Evolutionary conservation across 257 asterid genomes (phyloP), one percentile per base, ranked within the genome.

Genomic region (Solanum dulcamara): DNA sequence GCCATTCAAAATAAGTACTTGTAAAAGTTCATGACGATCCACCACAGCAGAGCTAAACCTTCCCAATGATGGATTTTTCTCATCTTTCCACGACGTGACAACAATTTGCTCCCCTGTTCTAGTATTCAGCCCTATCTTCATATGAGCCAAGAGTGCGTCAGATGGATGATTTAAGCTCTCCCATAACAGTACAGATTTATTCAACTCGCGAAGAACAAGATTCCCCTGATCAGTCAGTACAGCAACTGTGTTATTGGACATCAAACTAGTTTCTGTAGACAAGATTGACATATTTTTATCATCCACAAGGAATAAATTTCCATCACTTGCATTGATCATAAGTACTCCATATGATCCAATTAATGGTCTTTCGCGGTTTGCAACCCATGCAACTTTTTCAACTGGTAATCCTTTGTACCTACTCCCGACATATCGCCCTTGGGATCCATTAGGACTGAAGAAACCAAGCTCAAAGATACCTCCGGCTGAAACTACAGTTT

Each of bases 351-450:
- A 48, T 15, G 72, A 62, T 66, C 57, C 87, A 44, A 30, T 30
- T 18, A 80, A 7, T 8, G 85, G 81, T 17, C 22, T 64, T 33
- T 80, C 59, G 4, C 44, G 55, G 51, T 85, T 85, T 38, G 87
- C 81, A 26, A 85, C 85, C 87, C 87, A 64, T 44, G 53, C 32
- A 62, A 85, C 81, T 33, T 66, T 85, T 55, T 64, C 87, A 53
- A 26, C 35, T 51, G 66, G 72, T 59, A 33, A 28, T 77, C 59
- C 62, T n/a, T 51, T 59, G 35, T 59, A 85, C 84, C 79, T 80
- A 46, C 80, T 53, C 30, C 87, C 85, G 0, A 80, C 85, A 33
- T 59, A 85, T 85, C 81, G n/a, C 15, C 55, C 12, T 79, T 7
- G 5, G 33, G 55, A 80, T 80, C 85, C 55, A 55, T 46, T 30